These are phyloP conservation scores for Omphalotus olearius DNA, from an alignment of 1,284 basidiomycete genomes.

Conservation along the genomic window DNA sequence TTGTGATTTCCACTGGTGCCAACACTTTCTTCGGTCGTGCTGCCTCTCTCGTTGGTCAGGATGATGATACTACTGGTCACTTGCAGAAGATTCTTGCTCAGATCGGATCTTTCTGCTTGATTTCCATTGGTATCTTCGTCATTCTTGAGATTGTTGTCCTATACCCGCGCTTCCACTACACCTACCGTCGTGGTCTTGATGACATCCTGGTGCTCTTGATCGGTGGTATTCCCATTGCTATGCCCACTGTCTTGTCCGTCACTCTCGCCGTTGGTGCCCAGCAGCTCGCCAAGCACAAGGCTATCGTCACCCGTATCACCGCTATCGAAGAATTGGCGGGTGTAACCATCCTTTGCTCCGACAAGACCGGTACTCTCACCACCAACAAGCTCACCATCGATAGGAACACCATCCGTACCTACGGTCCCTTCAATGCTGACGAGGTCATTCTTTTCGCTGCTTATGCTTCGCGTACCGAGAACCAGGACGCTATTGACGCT, in stretches of 20 bases:
- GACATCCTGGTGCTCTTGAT: slow-evolving; percentile 97
- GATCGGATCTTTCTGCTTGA: slow-evolving; percentile 93
- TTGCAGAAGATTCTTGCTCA: slow-evolving; percentile 97
- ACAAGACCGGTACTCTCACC: slow-evolving; percentile 96
- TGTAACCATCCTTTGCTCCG: slow-evolving; percentile 95
- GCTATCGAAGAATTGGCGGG: slow-evolving; percentile 96
- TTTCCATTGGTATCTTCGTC: slow-evolving; percentile 92
- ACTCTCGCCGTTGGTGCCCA: slow-evolving; percentile 97
- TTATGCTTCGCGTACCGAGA: slow-evolving; percentile 96
- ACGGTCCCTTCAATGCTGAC: slow-evolving; percentile 84
- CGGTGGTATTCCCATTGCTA: slow-evolving; percentile 98
- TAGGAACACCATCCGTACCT: slow-evolving; percentile 87
- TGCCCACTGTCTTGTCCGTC: slow-evolving; percentile 95
- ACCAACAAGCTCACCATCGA: slow-evolving; percentile 99
- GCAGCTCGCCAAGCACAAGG: slow-evolving; percentile 98
- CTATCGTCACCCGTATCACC: slow-evolving; percentile 97
- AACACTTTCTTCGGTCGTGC: slow-evolving; percentile 97
- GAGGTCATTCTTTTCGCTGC: slow-evolving; percentile 92
- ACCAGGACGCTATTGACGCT: slow-evolving; percentile 95
- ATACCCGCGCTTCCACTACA: slow-evolving; percentile 85
- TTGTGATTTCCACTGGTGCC: slow-evolving; percentile 93
- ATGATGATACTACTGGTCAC: slow-evolving; percentile 95
- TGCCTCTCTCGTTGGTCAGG: slow-evolving; percentile 91
- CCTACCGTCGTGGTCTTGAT: slow-evolving; percentile 92
- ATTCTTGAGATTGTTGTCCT: slow-evolving; percentile 86